Conservation (phyloP, 2,329 filamentous ascomycete species). For the Penicillium sp. region DNA sequence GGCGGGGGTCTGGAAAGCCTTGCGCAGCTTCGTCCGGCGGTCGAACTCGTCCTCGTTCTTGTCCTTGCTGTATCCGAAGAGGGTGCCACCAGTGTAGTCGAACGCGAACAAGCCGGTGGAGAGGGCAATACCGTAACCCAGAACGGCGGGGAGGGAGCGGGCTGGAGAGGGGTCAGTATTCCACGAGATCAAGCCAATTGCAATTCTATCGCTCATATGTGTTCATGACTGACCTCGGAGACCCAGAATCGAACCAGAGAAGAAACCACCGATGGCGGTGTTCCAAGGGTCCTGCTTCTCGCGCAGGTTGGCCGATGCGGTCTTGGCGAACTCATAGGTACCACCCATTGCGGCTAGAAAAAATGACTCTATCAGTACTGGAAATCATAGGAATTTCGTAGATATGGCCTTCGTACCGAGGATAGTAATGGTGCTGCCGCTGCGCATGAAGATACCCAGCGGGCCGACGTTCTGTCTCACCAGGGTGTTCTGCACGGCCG, state of each 20-base stretch:
- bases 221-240: constrained; percentile 65
- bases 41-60: constrained; percentile 74
- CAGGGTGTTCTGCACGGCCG: constrained; percentile 85
- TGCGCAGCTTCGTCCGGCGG: constrained; percentile 75
- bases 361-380: constrained; percentile 19
- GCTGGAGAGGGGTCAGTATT: constrained; percentile 47
- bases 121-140: constrained; percentile 70
- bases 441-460: constrained; percentile 79
- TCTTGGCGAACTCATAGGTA: constrained; percentile 77
- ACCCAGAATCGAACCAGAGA: constrained; percentile 74
- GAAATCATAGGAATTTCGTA: constrained; percentile 13
- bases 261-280: constrained; percentile 75
- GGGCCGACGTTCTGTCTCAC: constrained; percentile 80
- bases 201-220: constrained; percentile 6
- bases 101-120: constrained; percentile 67
- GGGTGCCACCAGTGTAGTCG: constrained; percentile 69
- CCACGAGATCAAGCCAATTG: constrained; percentile 15
- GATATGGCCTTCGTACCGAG: constrained; percentile 60
- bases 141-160: constrained; percentile 70
- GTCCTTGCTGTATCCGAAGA: constrained; percentile 62
- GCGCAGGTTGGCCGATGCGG: constrained; percentile 81
- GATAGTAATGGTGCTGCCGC: constrained; percentile 73
- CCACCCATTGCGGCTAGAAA: constrained; percentile 71
- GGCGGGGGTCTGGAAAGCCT: constrained; percentile 73
- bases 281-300: constrained; percentile 83